phyloP scores from a whole-genome alignment of 2,329 filamentous ascomycete species.

The Botrytis byssoidea region DNA sequence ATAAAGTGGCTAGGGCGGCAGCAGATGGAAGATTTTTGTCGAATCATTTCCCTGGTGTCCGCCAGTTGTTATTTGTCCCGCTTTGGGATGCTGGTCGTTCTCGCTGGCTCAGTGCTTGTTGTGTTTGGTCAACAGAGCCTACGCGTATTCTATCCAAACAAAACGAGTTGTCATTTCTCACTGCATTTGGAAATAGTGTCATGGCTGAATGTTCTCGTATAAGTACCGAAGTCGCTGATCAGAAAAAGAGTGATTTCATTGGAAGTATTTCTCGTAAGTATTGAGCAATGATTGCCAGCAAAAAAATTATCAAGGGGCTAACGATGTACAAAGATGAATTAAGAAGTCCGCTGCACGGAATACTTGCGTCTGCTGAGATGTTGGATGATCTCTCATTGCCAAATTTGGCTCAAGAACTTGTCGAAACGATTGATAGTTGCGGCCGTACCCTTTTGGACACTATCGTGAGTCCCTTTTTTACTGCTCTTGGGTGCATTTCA shows the following conservation, averaged over 20 bases:
- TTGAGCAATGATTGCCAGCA: slow-evolving; percentile 31
- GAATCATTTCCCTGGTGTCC: slow-evolving; percentile 45
- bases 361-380: slow-evolving; percentile 52
- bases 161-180: slow-evolving; percentile 42
- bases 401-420: slow-evolving; percentile 36
- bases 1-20: slow-evolving; percentile 25
- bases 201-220: slow-evolving; percentile 57
- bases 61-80: slow-evolving; percentile 50
- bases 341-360: slow-evolving; percentile 51
- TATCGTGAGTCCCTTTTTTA: slow-evolving; percentile 33
- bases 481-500: not conserved
- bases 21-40: slow-evolving; percentile 39
- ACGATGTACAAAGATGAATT: not conserved
- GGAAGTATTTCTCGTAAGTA: slow-evolving; percentile 59
- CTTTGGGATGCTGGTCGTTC: slow-evolving; percentile 49
- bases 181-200: slow-evolving; percentile 49
- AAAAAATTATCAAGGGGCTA: not conserved
- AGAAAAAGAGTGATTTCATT: slow-evolving; percentile 58
- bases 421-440: slow-evolving; percentile 42
- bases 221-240: slow-evolving; percentile 51
- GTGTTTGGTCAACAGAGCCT: slow-evolving; percentile 44
- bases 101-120: slow-evolving; percentile 51
- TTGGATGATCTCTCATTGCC: slow-evolving; percentile 45
- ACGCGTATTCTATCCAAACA: slow-evolving; percentile 40
- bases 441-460: slow-evolving; percentile 43